Evolutionary conservation across 2,329 filamentous ascomycete species (phyloP).

Genomic region (Sclerotinia minor): DNA sequence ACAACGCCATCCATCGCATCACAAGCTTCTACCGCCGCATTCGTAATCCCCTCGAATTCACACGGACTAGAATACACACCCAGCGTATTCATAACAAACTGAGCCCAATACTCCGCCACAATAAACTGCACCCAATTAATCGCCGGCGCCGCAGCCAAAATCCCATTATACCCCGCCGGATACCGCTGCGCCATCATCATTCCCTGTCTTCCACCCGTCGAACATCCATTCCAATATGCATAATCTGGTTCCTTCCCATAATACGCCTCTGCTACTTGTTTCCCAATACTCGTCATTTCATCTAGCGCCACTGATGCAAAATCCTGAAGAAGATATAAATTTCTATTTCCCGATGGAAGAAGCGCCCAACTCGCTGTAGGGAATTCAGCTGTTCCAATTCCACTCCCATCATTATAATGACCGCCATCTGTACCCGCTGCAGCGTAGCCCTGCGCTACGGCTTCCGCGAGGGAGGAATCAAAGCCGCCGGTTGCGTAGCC

Average conservation of each 20-base stretch:
- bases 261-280: conserved; percentile 41
- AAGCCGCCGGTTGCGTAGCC: neutral
- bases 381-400: accelerated
- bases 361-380: conserved; percentile 17
- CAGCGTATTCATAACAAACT: conserved; percentile 18
- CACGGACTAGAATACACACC: neutral
- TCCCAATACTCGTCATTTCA: conserved; percentile 42
- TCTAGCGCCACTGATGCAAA: conserved; percentile 44
- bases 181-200: conserved; percentile 44
- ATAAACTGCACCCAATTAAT: conserved; percentile 35
- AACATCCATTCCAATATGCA: conserved; percentile 46
- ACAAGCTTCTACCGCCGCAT: conserved; percentile 50
- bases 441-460: neutral
- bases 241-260: conserved; percentile 42
- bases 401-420: neutral
- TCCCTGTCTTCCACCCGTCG: conserved; percentile 44
- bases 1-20: conserved; percentile 50
- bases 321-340: conserved; percentile 41
- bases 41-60: neutral
- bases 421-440: conserved; percentile 20
- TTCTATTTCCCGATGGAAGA: conserved; percentile 28
- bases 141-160: conserved; percentile 45
- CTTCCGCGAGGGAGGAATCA: neutral
- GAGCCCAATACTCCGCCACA: conserved; percentile 4
- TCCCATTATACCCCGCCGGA: conserved; percentile 45